phyloP scores from a whole-genome alignment of 2,329 filamentous ascomycete species.

The Coniochaeta sp. region DNA sequence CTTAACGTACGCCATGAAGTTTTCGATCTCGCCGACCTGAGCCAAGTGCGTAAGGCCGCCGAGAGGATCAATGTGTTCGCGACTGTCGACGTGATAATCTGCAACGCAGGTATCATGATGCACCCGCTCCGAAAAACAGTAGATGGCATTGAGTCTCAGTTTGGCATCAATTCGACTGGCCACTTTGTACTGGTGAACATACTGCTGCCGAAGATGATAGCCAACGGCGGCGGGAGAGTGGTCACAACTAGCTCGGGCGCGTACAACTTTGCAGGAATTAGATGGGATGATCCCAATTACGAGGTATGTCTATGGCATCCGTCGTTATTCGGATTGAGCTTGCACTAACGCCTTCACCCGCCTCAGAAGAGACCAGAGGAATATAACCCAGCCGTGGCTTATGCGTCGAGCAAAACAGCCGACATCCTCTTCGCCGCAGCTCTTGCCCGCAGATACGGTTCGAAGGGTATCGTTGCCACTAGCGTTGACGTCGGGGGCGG shows the following conservation, averaged over 20 bases:
- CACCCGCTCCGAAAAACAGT: background rate
- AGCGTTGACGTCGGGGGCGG: background rate
- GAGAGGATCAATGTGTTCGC: background rate
- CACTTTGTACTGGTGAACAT: constrained; percentile 2
- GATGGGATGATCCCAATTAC: constrained; percentile 2
- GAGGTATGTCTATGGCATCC: background rate
- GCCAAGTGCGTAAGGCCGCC: background rate
- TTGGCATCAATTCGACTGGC: background rate
- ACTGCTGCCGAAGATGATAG: constrained; percentile 2
- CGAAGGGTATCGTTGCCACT: background rate
- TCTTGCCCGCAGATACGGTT: background rate
- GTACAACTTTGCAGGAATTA: background rate
- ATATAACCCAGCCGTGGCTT: background rate
- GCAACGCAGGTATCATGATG: constrained; percentile 2
- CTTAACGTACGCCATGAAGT: background rate
- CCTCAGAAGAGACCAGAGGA: background rate
- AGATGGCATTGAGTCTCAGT: background rate
- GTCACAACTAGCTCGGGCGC: background rate
- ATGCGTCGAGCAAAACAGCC: constrained; percentile 1
- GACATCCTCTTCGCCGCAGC: constrained; percentile 1
- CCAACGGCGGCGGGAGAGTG: background rate
- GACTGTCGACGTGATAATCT: background rate
- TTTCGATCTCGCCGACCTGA: background rate
- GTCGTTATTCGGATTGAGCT: background rate
- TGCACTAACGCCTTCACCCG: background rate